phyloP scores from a whole-genome alignment of 805 yeast species.

The Debaryomyces maramus region DNA sequence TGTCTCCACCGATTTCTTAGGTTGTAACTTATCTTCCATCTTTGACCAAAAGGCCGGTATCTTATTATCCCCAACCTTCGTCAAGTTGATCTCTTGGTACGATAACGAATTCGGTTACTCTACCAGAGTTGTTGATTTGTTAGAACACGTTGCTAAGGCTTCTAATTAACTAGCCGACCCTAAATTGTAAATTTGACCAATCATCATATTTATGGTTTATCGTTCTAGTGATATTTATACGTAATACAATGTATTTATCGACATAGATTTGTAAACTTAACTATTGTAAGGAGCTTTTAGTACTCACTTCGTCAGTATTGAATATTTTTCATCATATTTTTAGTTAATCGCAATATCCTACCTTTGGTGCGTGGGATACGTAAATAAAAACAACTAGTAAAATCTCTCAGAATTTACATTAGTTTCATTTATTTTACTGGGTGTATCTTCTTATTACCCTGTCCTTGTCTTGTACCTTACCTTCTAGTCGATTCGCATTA shows the following conservation, averaged over 20 bases:
- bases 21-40: constrained; percentile 82
- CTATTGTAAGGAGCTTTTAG: too few relatives aligned
- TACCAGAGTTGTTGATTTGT: constrained; percentile 90
- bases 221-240: not conserved
- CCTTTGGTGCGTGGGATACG: too few relatives aligned
- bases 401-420: too few relatives aligned
- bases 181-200: constrained; percentile 2
- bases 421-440: too few relatives aligned
- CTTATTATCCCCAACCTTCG: constrained; percentile 81
- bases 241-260: not conserved
- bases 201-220: constrained; percentile 1
- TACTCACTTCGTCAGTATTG: too few relatives aligned
- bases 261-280: too few relatives aligned
- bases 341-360: too few relatives aligned
- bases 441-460: too few relatives aligned
- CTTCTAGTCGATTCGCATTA: too few relatives aligned
- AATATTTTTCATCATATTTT: too few relatives aligned
- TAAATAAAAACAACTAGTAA: too few relatives aligned
- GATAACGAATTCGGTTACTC: constrained; percentile 97
- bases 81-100: constrained; percentile 92
- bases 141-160: constrained; percentile 72
- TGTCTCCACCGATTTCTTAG: constrained; percentile 86
- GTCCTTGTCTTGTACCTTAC: too few relatives aligned
- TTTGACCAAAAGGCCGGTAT: constrained; percentile 92
- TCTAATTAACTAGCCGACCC: constrained; percentile 19